Evolutionary conservation across 352 stramenopile genomes (phyloP).

Genomic region (Globisporangium acanthophoron): DNA sequence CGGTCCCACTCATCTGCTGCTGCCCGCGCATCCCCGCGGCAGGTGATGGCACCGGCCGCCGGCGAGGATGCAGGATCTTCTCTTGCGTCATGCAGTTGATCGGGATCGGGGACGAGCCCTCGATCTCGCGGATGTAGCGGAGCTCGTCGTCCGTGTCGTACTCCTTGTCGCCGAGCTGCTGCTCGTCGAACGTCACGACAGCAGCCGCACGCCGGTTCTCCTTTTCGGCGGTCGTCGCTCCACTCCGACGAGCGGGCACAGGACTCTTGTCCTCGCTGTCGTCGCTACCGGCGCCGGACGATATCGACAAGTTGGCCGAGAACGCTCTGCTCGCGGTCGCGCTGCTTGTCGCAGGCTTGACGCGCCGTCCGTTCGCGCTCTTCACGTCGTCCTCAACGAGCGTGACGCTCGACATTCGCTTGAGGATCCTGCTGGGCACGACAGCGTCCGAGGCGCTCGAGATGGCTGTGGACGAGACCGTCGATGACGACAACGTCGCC

Average conservation of each 20-base stretch:
- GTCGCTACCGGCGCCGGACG: slow-evolving; percentile 8
- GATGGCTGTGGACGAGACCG: slow-evolving; percentile 3
- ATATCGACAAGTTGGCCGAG: slow-evolving; percentile 3
- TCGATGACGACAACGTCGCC: slow-evolving; percentile 7
- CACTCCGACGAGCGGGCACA: not conserved
- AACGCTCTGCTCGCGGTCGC: not conserved
- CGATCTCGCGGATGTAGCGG: slow-evolving; percentile 19
- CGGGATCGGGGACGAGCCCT: slow-evolving; percentile 16
- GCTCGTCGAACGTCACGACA: not conserved
- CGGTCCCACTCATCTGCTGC: slow-evolving; percentile 8
- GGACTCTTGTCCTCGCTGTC: slow-evolving; percentile 18
- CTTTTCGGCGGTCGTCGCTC: not conserved
- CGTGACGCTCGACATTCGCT: slow-evolving; percentile 42
- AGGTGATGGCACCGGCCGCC: slow-evolving; percentile 34
- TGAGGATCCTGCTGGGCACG: slow-evolving; percentile 22
- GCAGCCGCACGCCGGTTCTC: slow-evolving; percentile 1
- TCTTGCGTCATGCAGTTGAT: slow-evolving; percentile 47
- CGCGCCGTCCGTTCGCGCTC: slow-evolving; percentile 8
- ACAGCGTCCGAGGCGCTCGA: slow-evolving; percentile 5
- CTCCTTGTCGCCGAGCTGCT: slow-evolving; percentile 8
- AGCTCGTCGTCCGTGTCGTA: slow-evolving; percentile 26
- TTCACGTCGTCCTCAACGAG: slow-evolving; percentile 25
- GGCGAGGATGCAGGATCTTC: slow-evolving; percentile 30
- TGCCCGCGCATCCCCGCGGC: slow-evolving; percentile 18
- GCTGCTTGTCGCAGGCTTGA: slow-evolving; percentile 5